A percentile compares a stretch with the other conserved stretches of the same genome.
Conservation (phyloP, 2,329 filamentous ascomycete species). For the Colletotrichum cereale region DNA sequence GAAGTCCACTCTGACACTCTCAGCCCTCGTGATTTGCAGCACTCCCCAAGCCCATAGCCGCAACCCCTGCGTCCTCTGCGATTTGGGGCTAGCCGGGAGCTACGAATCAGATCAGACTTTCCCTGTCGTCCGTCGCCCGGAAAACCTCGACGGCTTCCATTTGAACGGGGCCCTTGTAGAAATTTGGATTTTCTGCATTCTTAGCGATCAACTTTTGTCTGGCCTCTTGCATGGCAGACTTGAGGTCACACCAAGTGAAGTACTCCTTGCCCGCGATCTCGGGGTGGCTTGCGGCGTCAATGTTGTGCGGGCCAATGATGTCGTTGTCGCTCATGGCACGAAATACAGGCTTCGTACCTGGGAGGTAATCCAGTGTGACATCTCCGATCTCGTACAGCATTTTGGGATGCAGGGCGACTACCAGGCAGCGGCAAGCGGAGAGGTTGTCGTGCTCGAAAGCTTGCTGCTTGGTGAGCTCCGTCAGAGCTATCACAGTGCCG, state of each 20-base stretch:
- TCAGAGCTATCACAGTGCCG: background rate
- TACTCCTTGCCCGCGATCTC: background rate
- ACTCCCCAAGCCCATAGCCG: background rate
- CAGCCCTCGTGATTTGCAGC: background rate
- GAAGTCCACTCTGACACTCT: background rate
- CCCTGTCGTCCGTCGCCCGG: background rate
- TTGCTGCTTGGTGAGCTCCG: background rate
- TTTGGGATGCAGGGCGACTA: background rate
- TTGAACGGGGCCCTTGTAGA: background rate
- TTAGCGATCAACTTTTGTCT: background rate
- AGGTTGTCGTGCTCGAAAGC: background rate
- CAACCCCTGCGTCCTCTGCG: background rate
- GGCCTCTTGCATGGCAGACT: background rate
- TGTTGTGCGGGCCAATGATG: background rate
- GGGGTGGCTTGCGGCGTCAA: background rate
- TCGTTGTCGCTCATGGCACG: background rate
- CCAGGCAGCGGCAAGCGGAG: background rate
- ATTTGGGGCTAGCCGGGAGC: background rate
- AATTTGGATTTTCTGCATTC: background rate
- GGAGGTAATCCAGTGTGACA: fast-evolving
- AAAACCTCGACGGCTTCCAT: slow-evolving; percentile 12
- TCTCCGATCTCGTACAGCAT: background rate
- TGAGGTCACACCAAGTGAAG: background rate
- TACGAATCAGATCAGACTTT: background rate
- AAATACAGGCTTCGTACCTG: background rate